These are phyloP conservation scores for Begonia loranthoides DNA, from an alignment of 306 rosid genomes.

Conservation along the genomic window DNA sequence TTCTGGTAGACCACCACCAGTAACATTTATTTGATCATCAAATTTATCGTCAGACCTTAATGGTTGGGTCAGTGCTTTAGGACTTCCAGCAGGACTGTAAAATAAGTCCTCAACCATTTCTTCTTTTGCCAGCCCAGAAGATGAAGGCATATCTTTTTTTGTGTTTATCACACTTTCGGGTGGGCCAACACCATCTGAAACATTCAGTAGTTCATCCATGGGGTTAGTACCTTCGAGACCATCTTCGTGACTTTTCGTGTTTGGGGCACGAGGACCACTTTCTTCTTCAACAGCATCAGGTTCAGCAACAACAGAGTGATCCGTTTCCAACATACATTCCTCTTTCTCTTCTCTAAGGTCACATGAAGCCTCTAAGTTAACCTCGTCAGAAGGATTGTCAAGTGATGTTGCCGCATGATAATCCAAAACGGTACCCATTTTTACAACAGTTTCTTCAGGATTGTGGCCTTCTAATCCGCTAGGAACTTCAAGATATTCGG, in stretches of 20 bases:
- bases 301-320: neutral
- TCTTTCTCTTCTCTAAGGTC: conserved; percentile 5
- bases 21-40: conserved; percentile 8
- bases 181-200: conserved; percentile 12
- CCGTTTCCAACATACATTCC: neutral
- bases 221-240: conserved; percentile 10
- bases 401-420: neutral
- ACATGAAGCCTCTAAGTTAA: conserved; percentile 3
- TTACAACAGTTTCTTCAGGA: conserved; percentile 9
- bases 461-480: conserved; percentile 3
- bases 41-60: conserved; percentile 8
- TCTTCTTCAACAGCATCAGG: conserved; percentile 9
- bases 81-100: neutral
- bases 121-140: conserved; percentile 6
- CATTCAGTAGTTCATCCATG: conserved; percentile 15
- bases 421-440: neutral
- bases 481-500: conserved; percentile 11
- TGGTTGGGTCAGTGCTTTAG: conserved; percentile 1
- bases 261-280: conserved; percentile 1
- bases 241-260: conserved; percentile 6
- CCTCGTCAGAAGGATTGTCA: conserved; percentile 3
- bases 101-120: conserved; percentile 10
- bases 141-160: conserved; percentile 1
- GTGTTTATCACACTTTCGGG: conserved; percentile 2
- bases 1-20: conserved; percentile 2